A percentile compares a stretch with the other conserved stretches of the same genome.
phyloP scores from a whole-genome alignment of 305 asterid species.

The Fraxinus ornus region DNA sequence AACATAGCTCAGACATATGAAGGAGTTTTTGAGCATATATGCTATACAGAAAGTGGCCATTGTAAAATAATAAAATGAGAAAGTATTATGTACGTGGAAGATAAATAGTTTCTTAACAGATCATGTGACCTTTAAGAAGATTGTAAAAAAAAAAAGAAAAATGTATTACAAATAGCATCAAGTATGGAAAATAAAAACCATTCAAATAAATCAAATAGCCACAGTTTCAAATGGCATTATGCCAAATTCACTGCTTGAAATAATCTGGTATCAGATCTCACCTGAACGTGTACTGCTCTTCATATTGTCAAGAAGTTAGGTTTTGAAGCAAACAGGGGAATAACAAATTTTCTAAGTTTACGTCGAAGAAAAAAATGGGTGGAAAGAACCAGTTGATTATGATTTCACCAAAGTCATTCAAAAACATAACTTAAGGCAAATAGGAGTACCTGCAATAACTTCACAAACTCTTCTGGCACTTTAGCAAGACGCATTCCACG shows the following conservation, averaged over 20 bases:
- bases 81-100: conserved; percentile 4
- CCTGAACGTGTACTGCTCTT: conserved; percentile 9
- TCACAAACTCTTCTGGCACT: conserved; percentile 89
- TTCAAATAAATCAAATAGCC: conserved; percentile 14
- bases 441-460: conserved; percentile 77
- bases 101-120: conserved; percentile 10
- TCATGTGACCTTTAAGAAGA: conserved; percentile 1
- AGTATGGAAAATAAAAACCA: neutral
- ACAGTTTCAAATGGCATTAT: conserved; percentile 12
- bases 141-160: too few relatives aligned
- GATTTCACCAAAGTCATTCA: neutral
- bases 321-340: neutral
- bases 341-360: neutral
- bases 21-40: conserved; percentile 12
- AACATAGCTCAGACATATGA: conserved; percentile 15
- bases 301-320: neutral
- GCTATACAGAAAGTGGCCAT: neutral
- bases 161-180: conserved; percentile 13
- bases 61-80: neutral
- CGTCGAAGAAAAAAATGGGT: neutral
- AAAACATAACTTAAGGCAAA: conserved; percentile 15
- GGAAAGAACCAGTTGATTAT: conserved; percentile 1
- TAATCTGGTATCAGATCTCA: conserved; percentile 14
- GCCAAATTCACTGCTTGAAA: neutral
- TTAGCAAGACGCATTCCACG: conserved; percentile 99